Evolutionary conservation across 495 filamentous ascomycete genomes (phyloP), one percentile per base, ranked within the genome.

Genomic region (Apiosordaria backusii): DNA sequence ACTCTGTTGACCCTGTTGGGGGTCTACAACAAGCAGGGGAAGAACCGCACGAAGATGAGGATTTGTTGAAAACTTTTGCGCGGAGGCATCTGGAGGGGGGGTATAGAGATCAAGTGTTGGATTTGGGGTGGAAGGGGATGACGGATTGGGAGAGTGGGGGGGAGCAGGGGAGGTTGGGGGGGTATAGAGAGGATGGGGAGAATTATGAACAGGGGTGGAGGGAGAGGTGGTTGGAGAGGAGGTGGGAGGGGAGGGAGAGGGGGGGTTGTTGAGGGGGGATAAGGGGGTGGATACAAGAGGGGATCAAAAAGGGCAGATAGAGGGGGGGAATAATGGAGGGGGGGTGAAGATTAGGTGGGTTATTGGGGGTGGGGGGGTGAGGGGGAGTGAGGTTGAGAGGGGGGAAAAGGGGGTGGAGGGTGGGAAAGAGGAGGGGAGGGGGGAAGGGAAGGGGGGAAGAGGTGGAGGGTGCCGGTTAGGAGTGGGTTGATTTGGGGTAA

Each of bases 121-220:
- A 18, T 45, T 13, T 13, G 22, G 78, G 76, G 65, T 64, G 69
- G 25, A 67, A 65, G n/a, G 83, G 77, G 3, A 66, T 84, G 29
- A 64, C 62, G 22, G 82, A 84, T 62, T 86, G 83, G 83, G 77
- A 83, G 61, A 78, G 75, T 4, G 74, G 74, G 62, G 77, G 75
- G n/a, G 73, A 76, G 68, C 63, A 74, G 10, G 67, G 63, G 21
- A 67, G 62, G 16, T n/a, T 29, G 22, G 62, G 21, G 22, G 23
- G 26, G 1, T 45, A 45, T 45, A 45, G 9, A 13, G 35, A 45
- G 35, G 35, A 45, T 45, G 13, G 35, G 35, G 35, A 45, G 35
- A 45, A 7, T 9, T 45, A 13, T 45, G 35, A 45, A 15, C 9
- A 2, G 4, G 35, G 35, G 35, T 45, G 35, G 35, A 45, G 35